phyloP scores from a whole-genome alignment of 768 basidiomycete genomes.

The Lentinula sp. region DNA sequence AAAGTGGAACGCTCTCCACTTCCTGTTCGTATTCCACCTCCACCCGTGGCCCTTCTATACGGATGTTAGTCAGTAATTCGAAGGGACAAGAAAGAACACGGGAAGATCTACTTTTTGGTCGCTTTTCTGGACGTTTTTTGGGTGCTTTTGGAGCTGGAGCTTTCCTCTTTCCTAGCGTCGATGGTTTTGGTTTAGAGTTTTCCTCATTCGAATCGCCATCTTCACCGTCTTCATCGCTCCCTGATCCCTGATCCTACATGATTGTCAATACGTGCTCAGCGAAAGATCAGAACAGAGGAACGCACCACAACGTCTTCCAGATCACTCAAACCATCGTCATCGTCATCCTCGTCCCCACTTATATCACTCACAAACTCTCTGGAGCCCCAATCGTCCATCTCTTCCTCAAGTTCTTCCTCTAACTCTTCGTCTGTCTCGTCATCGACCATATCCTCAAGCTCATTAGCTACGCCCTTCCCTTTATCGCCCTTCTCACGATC shows the following conservation, averaged over 20 bases:
- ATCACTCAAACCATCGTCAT: conserved; percentile 57
- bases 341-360: conserved; percentile 62
- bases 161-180: conserved; percentile 66
- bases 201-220: conserved; percentile 25
- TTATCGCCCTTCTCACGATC: conserved; percentile 64
- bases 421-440: conserved; percentile 49
- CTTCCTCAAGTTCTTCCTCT: conserved; percentile 46
- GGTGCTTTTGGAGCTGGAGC: conserved; percentile 36
- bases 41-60: conserved; percentile 68
- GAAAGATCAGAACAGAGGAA: conserved; percentile 9
- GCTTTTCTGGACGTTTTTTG: conserved; percentile 54
- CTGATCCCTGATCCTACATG: conserved; percentile 34
- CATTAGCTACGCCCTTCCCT: conserved; percentile 35
- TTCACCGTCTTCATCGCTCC: conserved; percentile 30
- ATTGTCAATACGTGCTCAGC: neutral
- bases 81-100: neutral
- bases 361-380: conserved; percentile 74
- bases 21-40: conserved; percentile 98
- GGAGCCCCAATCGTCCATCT: conserved; percentile 53
- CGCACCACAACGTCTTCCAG: conserved; percentile 65
- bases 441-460: conserved; percentile 45
- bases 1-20: conserved; percentile 60
- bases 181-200: conserved; percentile 26
- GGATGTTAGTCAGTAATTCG: neutral
- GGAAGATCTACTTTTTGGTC: conserved; percentile 48